Evolutionary conservation across 2,329 filamentous ascomycete species (phyloP).

Genomic region (Didymella exigua): DNA sequence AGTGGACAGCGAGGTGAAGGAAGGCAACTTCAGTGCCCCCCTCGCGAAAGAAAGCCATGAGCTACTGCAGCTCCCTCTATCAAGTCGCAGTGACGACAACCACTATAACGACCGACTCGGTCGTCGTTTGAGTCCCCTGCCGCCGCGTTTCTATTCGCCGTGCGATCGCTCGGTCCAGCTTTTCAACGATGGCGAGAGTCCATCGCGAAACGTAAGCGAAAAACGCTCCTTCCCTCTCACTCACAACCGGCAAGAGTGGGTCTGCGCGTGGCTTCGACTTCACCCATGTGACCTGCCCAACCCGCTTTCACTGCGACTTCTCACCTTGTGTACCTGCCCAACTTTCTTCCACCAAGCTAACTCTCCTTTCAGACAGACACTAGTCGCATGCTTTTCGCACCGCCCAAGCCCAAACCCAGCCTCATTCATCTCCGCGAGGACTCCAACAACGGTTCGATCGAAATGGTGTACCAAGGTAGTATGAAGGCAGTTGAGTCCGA

Average conservation of each 20-base stretch:
- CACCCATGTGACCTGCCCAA: neutral
- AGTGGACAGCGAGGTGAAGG: constrained; percentile 11
- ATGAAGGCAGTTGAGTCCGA: constrained; percentile 27
- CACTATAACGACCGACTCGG: constrained; percentile 10
- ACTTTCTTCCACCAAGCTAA: constrained; percentile 11
- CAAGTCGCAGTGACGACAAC: constrained; percentile 26
- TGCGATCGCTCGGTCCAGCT: constrained; percentile 25
- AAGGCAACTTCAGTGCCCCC: constrained; percentile 17
- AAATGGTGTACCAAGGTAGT: constrained; percentile 35
- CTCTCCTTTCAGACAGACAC: constrained; percentile 30
- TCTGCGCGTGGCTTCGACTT: constrained; percentile 10
- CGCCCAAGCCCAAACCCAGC: constrained; percentile 15
- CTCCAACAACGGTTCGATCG: constrained; percentile 28
- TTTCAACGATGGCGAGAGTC: constrained; percentile 29
- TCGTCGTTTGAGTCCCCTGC: constrained; percentile 19
- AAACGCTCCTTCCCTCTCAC: constrained; percentile 19
- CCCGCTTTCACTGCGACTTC: constrained; percentile 13
- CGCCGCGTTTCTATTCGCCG: constrained; percentile 42
- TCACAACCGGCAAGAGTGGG: neutral
- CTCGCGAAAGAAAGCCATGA: constrained; percentile 8
- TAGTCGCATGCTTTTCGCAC: constrained; percentile 31
- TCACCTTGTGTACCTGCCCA: neutral
- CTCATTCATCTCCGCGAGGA: constrained; percentile 14
- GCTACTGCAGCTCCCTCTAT: constrained; percentile 11
- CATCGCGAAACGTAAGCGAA: constrained; percentile 43